Base-by-base conservation (phyloP, 2,329 filamentous ascomycete species). In the Diaporthe caulivora region DNA sequence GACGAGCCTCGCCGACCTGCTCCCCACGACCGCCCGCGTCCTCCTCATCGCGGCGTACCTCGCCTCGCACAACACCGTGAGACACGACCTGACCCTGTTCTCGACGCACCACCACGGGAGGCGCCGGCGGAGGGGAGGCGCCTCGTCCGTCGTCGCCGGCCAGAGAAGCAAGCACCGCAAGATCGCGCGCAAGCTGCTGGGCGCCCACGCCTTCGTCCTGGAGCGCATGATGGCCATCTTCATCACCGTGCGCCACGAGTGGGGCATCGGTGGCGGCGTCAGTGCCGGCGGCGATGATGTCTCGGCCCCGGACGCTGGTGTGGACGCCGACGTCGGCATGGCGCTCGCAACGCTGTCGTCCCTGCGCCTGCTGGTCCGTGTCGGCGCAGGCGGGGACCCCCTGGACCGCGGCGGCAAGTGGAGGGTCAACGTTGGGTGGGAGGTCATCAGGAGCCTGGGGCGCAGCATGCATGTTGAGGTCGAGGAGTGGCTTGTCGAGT, bases 191-290 rank as follows among this genome's bases (percentile, higher is more conserved):
- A 94, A 94, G 81, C 85, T 96, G 2, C 88, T 97, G 5, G 93
- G 93, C 13, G 92, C 94, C 0, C 92, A 93, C 76, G 91, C 92
- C 1, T 97, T 97, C 78, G 88, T 94, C 8, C 84, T 96, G 18
- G 94, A 97, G 83, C 88, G 94, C 44, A 90, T 96, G 86, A 86
- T 96, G 70, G 93, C 94, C 10, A 94, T 97, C 31, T 93, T 95
- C 76, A 88, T 90, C 13, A 91, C 92, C 1, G 88, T 95, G 74
- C 82, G 91, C 21, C 81, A 79, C 26, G 89, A 91, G 80, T 91
- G 89, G 89, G 76, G 76, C 69, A 65, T 62, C 65, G 78, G 77
- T 54, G 80, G 76, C 37, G 37, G 37, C 7, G 37, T 8, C 37
- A 10, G 29, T 79, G 77, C 5, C 6, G 78, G 77, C 2, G 81